Conservation (phyloP, 2,329 filamentous ascomycete species). For the Biscogniauxia mediterranea region DNA sequence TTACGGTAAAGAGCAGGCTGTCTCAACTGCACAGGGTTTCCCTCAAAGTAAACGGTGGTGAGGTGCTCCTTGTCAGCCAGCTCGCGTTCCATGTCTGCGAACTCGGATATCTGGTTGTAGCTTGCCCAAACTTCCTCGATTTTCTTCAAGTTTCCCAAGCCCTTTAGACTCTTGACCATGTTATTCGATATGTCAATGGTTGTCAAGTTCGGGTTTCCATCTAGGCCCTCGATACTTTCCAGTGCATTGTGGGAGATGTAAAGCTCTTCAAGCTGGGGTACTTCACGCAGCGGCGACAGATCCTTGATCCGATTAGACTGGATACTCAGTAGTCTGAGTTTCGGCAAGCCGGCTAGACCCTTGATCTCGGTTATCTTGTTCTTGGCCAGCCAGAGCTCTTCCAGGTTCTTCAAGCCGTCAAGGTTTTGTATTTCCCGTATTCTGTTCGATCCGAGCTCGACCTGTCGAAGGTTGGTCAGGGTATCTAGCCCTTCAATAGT, state of each 20-base stretch:
- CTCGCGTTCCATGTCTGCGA: conserved; percentile 77
- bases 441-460: conserved; percentile 90
- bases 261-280: conserved; percentile 80
- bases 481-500: conserved; percentile 82
- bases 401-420: conserved; percentile 71
- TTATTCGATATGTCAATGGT: conserved; percentile 91
- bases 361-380: conserved; percentile 89
- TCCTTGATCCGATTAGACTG: conserved; percentile 89
- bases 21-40: conserved; percentile 80
- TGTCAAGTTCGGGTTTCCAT: conserved; percentile 63
- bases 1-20: conserved; percentile 87
- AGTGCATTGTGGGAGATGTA: conserved; percentile 97
- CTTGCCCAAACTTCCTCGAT: conserved; percentile 94
- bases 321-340: conserved; percentile 85
- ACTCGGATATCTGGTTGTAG: conserved; percentile 78
- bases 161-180: conserved; percentile 70
- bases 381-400: conserved; percentile 92
- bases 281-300: conserved; percentile 71
- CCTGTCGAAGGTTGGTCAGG: conserved; percentile 70
- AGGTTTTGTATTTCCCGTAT: conserved; percentile 88
- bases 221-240: conserved; percentile 70
- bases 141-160: conserved; percentile 64
- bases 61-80: conserved; percentile 76
- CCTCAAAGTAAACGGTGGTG: conserved; percentile 93
- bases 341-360: conserved; percentile 71